A percentile compares a stretch with the other conserved stretches of the same genome.
Evolutionary conservation across 2,329 filamentous ascomycete species (phyloP).

Genomic region (Fusarium begoniae): DNA sequence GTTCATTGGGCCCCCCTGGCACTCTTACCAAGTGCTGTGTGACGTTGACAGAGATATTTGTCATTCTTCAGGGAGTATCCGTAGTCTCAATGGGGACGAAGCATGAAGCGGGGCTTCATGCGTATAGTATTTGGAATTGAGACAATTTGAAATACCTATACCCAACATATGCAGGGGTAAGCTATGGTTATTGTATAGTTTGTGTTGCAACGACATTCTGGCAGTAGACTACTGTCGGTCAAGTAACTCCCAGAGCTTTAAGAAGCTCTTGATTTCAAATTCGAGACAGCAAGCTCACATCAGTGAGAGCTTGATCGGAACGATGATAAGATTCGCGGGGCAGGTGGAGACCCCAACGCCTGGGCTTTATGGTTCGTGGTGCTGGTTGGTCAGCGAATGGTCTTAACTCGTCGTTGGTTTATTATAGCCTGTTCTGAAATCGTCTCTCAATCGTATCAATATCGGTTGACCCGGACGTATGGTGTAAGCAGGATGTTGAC

Average conservation of each 20-base stretch:
- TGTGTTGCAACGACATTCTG: not conserved
- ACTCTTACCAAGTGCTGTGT: constrained; percentile 14
- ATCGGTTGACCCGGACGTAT: not conserved
- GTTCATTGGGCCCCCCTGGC: constrained; percentile 30
- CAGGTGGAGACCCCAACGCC: constrained; percentile 28
- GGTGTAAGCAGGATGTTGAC: not conserved
- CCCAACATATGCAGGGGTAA: not conserved
- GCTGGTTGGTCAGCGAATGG: constrained; percentile 21
- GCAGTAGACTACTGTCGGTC: not conserved
- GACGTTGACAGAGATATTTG: constrained; percentile 33
- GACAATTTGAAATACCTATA: constrained; percentile 6
- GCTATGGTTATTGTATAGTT: not conserved
- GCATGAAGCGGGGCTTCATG: constrained; percentile 27
- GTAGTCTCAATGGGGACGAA: constrained; percentile 20
- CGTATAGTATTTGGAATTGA: constrained; percentile 29
- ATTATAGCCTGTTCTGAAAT: constrained; percentile 20
- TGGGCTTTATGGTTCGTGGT: not conserved
- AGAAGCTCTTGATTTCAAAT: not conserved
- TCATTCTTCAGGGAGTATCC: constrained; percentile 11
- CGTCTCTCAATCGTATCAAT: not conserved
- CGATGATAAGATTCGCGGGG: constrained; percentile 29
- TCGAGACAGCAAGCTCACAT: not conserved
- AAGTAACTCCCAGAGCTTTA: not conserved
- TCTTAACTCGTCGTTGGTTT: constrained; percentile 2
- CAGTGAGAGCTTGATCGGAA: constrained; percentile 1